Percentiles rank a stretch among this genome's conserved stretches.
Evolutionary conservation across 2,329 filamentous ascomycete genomes (phyloP).

Genomic region (Exophiala mesophila): DNA sequence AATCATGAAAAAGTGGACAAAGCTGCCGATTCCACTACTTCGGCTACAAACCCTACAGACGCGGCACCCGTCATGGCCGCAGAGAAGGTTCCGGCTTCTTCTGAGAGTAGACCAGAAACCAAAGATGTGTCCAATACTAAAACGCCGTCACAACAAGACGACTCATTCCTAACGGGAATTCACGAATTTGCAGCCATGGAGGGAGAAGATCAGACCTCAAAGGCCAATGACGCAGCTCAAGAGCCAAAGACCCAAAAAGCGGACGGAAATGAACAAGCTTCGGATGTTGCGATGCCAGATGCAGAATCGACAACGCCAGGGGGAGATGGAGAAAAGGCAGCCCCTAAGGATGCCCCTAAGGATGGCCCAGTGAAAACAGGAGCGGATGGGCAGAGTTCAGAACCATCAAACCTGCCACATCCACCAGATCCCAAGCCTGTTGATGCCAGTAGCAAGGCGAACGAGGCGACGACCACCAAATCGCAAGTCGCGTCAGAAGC

Average conservation of each 20-base stretch:
- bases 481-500: neutral
- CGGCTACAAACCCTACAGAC: neutral
- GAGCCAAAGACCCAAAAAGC: neutral
- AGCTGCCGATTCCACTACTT: neutral
- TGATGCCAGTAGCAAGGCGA: no score
- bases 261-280: neutral
- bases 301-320: neutral
- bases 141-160: conserved; percentile 5
- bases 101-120: neutral
- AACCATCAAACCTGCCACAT: neutral
- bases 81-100: neutral
- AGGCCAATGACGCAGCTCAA: neutral
- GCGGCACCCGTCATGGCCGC: neutral
- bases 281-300: conserved; percentile 1
- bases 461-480: neutral
- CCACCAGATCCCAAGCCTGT: no score
- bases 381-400: neutral
- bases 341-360: neutral
- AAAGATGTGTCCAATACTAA: no score
- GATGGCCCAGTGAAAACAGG: no score
- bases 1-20: neutral
- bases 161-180: conserved; percentile 39
- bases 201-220: neutral
- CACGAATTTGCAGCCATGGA: conserved; percentile 36
- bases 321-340: neutral